Percentiles rank a stretch among this genome's conserved stretches.
Evolutionary conservation across 2,329 filamentous ascomycete genomes (phyloP).

Genomic region (Trichoderma sp.): DNA sequence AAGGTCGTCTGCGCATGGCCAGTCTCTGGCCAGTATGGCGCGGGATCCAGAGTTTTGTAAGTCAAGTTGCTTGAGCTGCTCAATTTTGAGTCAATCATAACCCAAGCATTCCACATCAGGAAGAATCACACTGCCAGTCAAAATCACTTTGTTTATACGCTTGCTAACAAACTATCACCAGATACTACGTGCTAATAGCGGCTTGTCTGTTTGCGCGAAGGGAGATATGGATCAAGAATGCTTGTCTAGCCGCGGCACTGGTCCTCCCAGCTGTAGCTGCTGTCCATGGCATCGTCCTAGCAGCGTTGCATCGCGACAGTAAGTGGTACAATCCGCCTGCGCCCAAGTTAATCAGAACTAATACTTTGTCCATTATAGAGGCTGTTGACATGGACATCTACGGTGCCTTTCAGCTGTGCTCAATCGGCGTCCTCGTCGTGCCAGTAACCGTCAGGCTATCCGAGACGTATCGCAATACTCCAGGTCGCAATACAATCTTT

Average conservation of each 20-base stretch:
- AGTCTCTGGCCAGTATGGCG: conserved; percentile 59
- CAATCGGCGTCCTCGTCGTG: conserved; percentile 65
- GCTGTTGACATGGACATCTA: conserved; percentile 70
- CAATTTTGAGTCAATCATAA: background rate
- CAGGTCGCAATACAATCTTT: conserved; percentile 67
- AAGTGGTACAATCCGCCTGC: conserved; percentile 35
- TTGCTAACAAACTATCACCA: conserved; percentile 33
- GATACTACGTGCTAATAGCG: conserved; percentile 66
- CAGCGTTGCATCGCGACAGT: conserved; percentile 61
- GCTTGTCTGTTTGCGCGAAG: conserved; percentile 66
- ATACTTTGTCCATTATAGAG: conserved; percentile 41
- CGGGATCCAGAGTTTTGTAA: conserved; percentile 55
- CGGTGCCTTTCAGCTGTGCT: conserved; percentile 67
- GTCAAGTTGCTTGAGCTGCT: conserved; percentile 31
- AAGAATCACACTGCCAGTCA: background rate
- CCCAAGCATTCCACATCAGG: background rate
- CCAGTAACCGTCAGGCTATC: conserved; percentile 64
- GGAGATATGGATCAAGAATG: conserved; percentile 62
- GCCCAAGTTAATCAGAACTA: background rate
- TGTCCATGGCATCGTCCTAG: conserved; percentile 64
- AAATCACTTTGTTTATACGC: background rate
- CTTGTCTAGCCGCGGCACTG: conserved; percentile 64
- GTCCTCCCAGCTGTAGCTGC: conserved; percentile 66
- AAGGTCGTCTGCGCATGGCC: conserved; percentile 60
- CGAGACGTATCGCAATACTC: conserved; percentile 64